These are phyloP conservation scores for Penicillium thymicola DNA, from an alignment of 2,329 filamentous ascomycete genomes.

Conservation along the genomic window DNA sequence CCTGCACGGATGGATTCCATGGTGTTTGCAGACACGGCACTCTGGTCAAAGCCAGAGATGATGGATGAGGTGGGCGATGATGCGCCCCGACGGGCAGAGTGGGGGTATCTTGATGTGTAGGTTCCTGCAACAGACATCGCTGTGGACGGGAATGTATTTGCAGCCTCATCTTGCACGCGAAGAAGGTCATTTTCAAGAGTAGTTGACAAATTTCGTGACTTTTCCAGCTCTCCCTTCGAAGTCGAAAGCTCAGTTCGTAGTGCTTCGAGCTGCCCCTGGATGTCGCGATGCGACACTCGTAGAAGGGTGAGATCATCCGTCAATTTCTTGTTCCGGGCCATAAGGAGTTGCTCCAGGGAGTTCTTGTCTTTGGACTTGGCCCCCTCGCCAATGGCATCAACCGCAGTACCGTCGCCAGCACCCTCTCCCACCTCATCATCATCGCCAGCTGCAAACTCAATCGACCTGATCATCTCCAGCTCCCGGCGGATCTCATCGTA, in stretches of 20 bases:
- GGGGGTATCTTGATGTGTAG: constrained; percentile 75
- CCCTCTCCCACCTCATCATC: constrained; percentile 57
- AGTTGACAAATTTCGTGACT: constrained; percentile 75
- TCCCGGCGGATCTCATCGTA: constrained; percentile 97
- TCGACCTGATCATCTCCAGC: constrained; percentile 93
- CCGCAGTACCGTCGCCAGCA: constrained; percentile 33
- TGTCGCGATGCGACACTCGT: constrained; percentile 87
- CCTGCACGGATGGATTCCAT: constrained; percentile 63
- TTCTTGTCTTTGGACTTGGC: constrained; percentile 64
- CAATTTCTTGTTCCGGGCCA: constrained; percentile 94
- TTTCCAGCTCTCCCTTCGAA: constrained; percentile 82
- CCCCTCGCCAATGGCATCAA: constrained; percentile 47
- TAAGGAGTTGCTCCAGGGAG: constrained; percentile 82
- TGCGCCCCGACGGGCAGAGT: constrained; percentile 65
- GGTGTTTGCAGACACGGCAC: constrained; percentile 48
- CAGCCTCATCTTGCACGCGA: constrained; percentile 78
- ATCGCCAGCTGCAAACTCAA: constrained; percentile 83
- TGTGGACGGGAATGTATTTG: constrained; percentile 76
- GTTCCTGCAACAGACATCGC: constrained; percentile 92
- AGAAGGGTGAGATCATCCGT: constrained; percentile 90
- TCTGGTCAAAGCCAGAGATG: constrained; percentile 90
- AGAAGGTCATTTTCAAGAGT: constrained; percentile 91
- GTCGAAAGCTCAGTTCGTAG: constrained; percentile 80
- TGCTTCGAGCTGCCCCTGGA: constrained; percentile 73
- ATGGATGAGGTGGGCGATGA: constrained; percentile 95